phyloP scores from a whole-genome alignment of 2,329 filamentous ascomycete genomes.

The Fusarium sacchari region DNA sequence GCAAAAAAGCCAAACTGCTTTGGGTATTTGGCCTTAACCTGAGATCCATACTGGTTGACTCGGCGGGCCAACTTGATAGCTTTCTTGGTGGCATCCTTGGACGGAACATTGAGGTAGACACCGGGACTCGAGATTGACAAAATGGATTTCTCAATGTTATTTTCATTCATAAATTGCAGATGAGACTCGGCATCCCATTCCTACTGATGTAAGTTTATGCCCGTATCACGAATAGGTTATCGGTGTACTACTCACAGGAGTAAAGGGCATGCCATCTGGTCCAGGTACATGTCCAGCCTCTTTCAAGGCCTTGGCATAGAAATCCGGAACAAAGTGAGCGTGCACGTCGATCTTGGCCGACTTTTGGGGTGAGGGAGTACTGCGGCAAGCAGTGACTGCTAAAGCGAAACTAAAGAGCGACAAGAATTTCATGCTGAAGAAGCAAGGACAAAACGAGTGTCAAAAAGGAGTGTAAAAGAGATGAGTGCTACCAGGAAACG shows the following conservation, averaged over 20 bases:
- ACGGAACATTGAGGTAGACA: conserved; percentile 14
- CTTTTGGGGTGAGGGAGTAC: neutral
- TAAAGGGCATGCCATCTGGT: conserved; percentile 6
- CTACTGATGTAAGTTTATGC: neutral
- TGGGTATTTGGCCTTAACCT: conserved; percentile 6
- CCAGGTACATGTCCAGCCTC: conserved; percentile 5
- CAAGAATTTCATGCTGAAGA: neutral
- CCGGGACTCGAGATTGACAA: conserved; percentile 11
- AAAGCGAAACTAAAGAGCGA: neutral
- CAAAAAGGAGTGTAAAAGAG: neutral
- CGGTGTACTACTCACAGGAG: neutral
- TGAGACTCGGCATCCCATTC: conserved; percentile 12
- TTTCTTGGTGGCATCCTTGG: neutral
- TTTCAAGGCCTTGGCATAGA: conserved; percentile 2
- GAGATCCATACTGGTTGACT: conserved; percentile 7
- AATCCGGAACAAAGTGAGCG: conserved; percentile 4
- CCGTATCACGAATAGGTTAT: rapidly evolving
- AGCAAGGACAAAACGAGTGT: neutral
- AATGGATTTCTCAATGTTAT: conserved; percentile 3
- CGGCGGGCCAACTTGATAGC: neutral
- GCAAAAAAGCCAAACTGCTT: conserved; percentile 13
- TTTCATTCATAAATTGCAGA: conserved; percentile 14
- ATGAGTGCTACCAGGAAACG: neutral
- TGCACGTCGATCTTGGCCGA: conserved; percentile 16
- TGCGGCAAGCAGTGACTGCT: neutral